Conservation (phyloP, 1,139 yeast species). For the Suhomyces bribrorum region DNA sequence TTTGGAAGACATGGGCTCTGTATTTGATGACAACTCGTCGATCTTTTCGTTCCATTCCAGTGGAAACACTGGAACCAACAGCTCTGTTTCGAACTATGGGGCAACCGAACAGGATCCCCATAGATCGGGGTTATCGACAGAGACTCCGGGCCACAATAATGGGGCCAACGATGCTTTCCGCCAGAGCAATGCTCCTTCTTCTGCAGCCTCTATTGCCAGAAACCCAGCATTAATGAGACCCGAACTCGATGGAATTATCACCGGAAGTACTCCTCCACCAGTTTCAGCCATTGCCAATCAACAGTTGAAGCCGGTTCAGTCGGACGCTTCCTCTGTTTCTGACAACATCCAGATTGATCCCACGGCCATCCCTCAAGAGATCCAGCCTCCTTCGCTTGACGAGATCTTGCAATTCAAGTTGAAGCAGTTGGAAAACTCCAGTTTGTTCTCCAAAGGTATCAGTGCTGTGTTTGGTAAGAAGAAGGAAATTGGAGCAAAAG, state of each 20-base stretch:
- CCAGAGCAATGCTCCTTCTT: slow-evolving; percentile 19
- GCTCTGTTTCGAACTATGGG: slow-evolving; percentile 20
- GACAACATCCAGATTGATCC: slow-evolving; percentile 13
- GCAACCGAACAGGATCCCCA: slow-evolving; percentile 17
- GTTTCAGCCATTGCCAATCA: slow-evolving; percentile 8
- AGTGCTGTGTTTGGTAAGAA: slow-evolving; percentile 2
- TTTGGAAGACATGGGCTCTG: slow-evolving; percentile 78
- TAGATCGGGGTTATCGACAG: slow-evolving; percentile 23
- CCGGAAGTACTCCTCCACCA: slow-evolving; percentile 26
- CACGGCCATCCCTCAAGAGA: slow-evolving; percentile 33
- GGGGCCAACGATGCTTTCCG: slow-evolving; percentile 24
- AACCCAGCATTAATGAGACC: slow-evolving; percentile 37
- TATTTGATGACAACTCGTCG: slow-evolving; percentile 37
- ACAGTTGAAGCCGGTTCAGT: slow-evolving; percentile 24
- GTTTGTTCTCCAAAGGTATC: not conserved
- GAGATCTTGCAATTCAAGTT: slow-evolving; percentile 33
- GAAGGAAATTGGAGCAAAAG: slow-evolving; percentile 1
- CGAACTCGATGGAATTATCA: slow-evolving; percentile 35
- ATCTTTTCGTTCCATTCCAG: slow-evolving; percentile 47
- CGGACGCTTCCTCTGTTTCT: slow-evolving; percentile 20
- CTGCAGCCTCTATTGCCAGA: slow-evolving; percentile 44
- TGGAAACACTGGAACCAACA: slow-evolving; percentile 14
- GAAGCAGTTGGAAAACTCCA: slow-evolving; percentile 9
- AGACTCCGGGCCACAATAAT: slow-evolving; percentile 10
- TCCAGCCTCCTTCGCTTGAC: slow-evolving; percentile 42